Base-by-base conservation (phyloP, 192 early-diverging fungal genomes). In the Entomortierella chlamydospora region DNA sequence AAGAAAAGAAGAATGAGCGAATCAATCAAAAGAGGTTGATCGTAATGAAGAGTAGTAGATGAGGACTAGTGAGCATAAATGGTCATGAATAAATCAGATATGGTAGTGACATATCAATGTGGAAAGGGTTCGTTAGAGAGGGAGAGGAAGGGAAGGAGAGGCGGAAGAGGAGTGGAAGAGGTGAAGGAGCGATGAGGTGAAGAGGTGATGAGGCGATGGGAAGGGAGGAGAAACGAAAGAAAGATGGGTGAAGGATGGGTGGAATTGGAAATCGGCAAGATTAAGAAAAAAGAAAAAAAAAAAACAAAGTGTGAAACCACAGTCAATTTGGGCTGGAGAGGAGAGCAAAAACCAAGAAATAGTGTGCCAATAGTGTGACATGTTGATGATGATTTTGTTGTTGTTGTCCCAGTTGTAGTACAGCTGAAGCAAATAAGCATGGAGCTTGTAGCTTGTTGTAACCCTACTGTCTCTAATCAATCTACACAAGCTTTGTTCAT, bases 41-140 rank as follows among this genome's bases (percentile, higher is more conserved):
- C 39, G 42, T 34, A 17, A 47, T 47, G 29, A 47, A 29, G 28
- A 30, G 25, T 28, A 64, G n/a, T 20, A 33, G 12, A 31, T 49
- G n/a, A 65, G 25, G 51, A 45, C 4, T 22, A 34, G 55, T 10
- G 28, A n/a, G 11, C 28, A 34, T 28, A 54, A n/a, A 56, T 11
- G 60, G 61, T 72, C 61, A 54, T 62, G 28, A 60, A 25, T 62
- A 31, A 62, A 52, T 28, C 34, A 42, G 39, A 78, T 78, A 78
- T 68, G 61, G 66, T 64, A 31, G 73, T 78, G 54, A 69, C 73
- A 78, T 69, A 78, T 69, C 73, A 78, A 64, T 68, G 61, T 22
- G 55, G 74, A 58, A 64, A 60, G 74, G 74, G 74, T 58, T 78
- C 74, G 74, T 78, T 64, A 78, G 22, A 22, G 52, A 13, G 31